Evolutionary conservation across 208 protist species (phyloP).

Genomic region (Herpetomonas samuelpessoai): DNA sequence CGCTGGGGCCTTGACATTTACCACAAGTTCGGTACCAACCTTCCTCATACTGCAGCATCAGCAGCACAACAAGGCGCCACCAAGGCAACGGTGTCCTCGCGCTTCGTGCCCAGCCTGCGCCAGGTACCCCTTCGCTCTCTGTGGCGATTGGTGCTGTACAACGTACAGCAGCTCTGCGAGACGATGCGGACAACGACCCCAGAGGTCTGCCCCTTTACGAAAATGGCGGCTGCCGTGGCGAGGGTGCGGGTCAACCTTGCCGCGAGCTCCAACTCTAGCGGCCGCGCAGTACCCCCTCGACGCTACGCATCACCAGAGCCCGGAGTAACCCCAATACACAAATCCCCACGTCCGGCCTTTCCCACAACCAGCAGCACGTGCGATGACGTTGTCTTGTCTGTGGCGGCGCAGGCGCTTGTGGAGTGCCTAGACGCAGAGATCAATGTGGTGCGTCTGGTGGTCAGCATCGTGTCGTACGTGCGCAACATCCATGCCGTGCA

Average conservation of each 20-base stretch:
- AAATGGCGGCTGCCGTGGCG: slow-evolving; percentile 25
- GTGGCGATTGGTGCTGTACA: slow-evolving; percentile 51
- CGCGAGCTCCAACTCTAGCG: slow-evolving; percentile 3
- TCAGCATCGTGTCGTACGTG: slow-evolving; percentile 34
- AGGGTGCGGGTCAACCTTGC: slow-evolving; percentile 10
- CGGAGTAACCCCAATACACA: neutral
- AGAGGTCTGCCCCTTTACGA: slow-evolving; percentile 24
- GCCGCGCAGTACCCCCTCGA: neutral
- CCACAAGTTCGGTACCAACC: neutral
- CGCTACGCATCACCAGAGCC: neutral
- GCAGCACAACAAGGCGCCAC: neutral
- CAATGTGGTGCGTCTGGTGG: slow-evolving; percentile 33
- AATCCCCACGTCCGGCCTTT: neutral
- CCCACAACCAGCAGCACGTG: neutral
- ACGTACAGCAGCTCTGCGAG: slow-evolving; percentile 38
- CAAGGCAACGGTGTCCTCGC: slow-evolving; percentile 8
- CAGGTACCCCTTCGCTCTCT: slow-evolving; percentile 43
- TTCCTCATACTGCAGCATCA: neutral
- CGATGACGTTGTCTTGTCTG: slow-evolving; percentile 17
- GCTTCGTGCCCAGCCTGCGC: slow-evolving; percentile 35
- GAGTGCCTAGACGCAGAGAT: slow-evolving; percentile 20
- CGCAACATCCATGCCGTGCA: slow-evolving; percentile 15
- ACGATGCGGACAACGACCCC: slow-evolving; percentile 29
- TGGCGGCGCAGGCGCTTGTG: slow-evolving; percentile 25
- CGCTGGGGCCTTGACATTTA: slow-evolving; percentile 22